Evolutionary conservation across 306 rosid genomes (phyloP), one percentile per base, ranked within the genome.

Genomic region (Prunus dulcis): DNA sequence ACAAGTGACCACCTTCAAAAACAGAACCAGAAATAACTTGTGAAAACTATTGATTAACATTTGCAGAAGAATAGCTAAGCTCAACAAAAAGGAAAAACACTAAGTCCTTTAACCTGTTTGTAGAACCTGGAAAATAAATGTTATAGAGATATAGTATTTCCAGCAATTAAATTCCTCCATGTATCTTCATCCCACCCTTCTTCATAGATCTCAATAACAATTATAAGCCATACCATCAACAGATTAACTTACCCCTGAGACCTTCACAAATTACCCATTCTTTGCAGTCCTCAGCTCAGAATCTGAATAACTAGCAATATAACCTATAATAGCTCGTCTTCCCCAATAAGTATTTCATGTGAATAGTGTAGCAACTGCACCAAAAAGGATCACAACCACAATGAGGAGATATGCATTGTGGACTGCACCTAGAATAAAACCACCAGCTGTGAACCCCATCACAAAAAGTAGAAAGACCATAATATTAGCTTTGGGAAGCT

Each of bases 381-480:
- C 88, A 76, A 95, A 95, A 78, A 95, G 96, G 79, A 95, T 73
- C n/a, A 84, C 95, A 4, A 95, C 96, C 53, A 92, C 98, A 58
- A 87, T 72, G 67, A 95, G 98, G 77, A 95, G 30, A 28, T 28
- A 28, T 28, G 92, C 83, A 86, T 92, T 95, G 88, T 38, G 97
- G 74, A 95, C 98, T 12, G 98, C 98, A 77, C 98, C 98, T 13
- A 95, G 92, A 83, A 95, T 95, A 82, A 95, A 95, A 75, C 98
- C 97, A 28, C 98, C 97, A 75, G 97, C 98, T 76, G 92, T 90
- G 84, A 92, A 89, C 58, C 98, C 97, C 98, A 95, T 95, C 67
- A 95, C 80, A 74, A 95, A 95, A 23, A 95, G 87, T 84, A 95
- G 91, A 95, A 90, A 64, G 96, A 95, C 98, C 98, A 92, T 76